These are phyloP conservation scores for Westerdykella aurantiaca DNA, from an alignment of 2,329 filamentous ascomycete species.

Conservation along the genomic window DNA sequence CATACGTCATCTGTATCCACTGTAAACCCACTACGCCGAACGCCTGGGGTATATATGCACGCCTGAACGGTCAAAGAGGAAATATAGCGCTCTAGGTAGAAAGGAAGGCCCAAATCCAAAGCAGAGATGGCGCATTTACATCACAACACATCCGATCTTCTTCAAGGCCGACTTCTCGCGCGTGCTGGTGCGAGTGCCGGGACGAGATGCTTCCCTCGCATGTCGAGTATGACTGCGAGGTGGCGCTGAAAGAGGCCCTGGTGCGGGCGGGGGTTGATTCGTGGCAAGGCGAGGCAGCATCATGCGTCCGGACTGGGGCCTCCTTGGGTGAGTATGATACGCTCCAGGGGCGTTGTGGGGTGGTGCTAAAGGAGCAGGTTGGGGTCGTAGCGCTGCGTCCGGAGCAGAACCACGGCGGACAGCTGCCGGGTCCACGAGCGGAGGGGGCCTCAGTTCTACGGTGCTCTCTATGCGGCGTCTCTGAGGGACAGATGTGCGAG, in stretches of 20 bases:
- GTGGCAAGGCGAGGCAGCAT: constrained; percentile 7
- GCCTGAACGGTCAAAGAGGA: background rate
- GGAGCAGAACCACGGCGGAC: constrained; percentile 25
- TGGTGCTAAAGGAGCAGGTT: too few relatives aligned
- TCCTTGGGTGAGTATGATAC: background rate
- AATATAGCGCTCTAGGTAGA: background rate
- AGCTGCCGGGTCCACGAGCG: constrained; percentile 9
- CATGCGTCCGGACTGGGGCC: constrained; percentile 1
- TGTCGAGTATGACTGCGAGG: background rate
- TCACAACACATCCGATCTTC: constrained; percentile 8
- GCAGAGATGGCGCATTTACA: constrained; percentile 4
- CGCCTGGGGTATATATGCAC: constrained; percentile 13
- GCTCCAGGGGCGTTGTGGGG: constrained; percentile 2
- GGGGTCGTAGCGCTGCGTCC: background rate
- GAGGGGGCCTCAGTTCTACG: constrained; percentile 18
- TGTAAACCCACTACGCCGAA: background rate
- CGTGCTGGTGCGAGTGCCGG: background rate
- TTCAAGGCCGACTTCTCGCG: constrained; percentile 5
- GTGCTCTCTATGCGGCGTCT: constrained; percentile 16
- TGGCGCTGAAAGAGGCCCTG: constrained; percentile 3
- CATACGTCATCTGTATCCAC: background rate
- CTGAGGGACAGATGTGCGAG: constrained; percentile 11
- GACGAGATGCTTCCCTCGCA: background rate
- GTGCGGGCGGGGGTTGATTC: background rate
- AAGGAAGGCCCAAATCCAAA: background rate